Base-by-base conservation (phyloP, 345 rosid genomes). In the Gossypium raimondii region DNA sequence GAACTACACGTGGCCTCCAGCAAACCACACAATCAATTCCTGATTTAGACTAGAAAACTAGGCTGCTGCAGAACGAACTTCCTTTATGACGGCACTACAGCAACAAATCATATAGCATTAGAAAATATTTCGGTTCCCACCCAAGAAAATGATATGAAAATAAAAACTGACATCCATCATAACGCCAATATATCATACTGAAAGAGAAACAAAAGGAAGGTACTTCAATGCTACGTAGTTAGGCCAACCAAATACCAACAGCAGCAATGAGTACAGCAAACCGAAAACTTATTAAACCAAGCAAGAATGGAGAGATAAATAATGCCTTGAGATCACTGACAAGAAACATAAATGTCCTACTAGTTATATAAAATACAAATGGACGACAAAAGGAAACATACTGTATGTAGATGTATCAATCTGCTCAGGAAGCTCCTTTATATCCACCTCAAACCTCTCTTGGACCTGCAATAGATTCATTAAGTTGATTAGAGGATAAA, bases 351-450 rank as follows among this genome's bases (percentile, higher is more conserved):
- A 11, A 41, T 20, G 70, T 5, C 47, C 17, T 4, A 44, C 53
- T 45, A 65, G 9, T 41, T 66, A 22, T 45, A 22, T 24, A 56
- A 29, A 29, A 69, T 50, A 20, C 44, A 48, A 13, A 47, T 9
- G 58, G 38, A 69, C 51, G 41, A 13, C 25, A 7, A 45, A 47
- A 51, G 27, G 22, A 51, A 22, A 74, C 98, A 62, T 81, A 94
- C 97, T 94, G 84, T 94, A 94, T 9, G 97, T 89, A 7, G 98
- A 90, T 11, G 98, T 92, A 79, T 94, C 97, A 68, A 94, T 94
- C 83, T 92, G 97, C 85, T 94, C 98, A 11, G 97, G 98, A 34
- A 94, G 98, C 82, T 90, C 97, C 85, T 94, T 94, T 41, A 94
- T 92, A 73, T 92, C 98, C 73, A 94, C 98, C 82, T 92, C 97